Percentiles rank a stretch among this genome's conserved stretches.
These are phyloP conservation scores for Fusarium mexicanum DNA, from an alignment of 2,329 filamentous ascomycete species.

Conservation along the genomic window DNA sequence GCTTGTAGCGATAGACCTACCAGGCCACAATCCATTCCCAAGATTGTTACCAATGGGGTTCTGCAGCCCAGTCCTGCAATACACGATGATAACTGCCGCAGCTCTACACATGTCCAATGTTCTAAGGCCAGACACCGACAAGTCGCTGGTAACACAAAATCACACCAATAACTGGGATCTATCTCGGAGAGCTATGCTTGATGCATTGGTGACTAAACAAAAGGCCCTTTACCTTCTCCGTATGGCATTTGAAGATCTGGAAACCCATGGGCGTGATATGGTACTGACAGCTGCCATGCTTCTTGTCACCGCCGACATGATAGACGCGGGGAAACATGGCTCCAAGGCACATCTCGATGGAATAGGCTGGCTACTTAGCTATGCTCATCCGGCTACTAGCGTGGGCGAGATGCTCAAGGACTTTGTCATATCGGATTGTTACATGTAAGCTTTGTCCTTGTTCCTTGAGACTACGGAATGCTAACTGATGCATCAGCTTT, in stretches of 20 bases:
- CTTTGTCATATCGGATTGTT: conserved; percentile 12
- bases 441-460: background rate
- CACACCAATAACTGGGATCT: background rate
- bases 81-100: conserved; percentile 2
- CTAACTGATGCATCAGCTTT: background rate
- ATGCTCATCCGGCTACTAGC: background rate
- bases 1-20: conserved; percentile 5
- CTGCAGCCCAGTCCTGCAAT: background rate
- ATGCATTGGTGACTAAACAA: conserved; percentile 8
- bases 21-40: background rate
- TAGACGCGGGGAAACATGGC: conserved; percentile 9
- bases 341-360: conserved; percentile 12
- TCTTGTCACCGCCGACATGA: conserved; percentile 1
- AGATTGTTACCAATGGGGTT: background rate
- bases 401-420: conserved; percentile 2
- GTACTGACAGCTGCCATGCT: background rate
- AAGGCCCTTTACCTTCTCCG: background rate
- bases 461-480: accelerated
- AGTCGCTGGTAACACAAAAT: background rate
- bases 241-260: background rate
- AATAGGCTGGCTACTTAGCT: background rate
- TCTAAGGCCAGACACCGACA: background rate
- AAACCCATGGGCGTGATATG: background rate
- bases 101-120: conserved; percentile 15
- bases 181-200: background rate